Percentiles rank a stretch among this genome's conserved stretches.
Conservation (phyloP, 345 rosid species). For the Euphorbia pulcherrima region DNA sequence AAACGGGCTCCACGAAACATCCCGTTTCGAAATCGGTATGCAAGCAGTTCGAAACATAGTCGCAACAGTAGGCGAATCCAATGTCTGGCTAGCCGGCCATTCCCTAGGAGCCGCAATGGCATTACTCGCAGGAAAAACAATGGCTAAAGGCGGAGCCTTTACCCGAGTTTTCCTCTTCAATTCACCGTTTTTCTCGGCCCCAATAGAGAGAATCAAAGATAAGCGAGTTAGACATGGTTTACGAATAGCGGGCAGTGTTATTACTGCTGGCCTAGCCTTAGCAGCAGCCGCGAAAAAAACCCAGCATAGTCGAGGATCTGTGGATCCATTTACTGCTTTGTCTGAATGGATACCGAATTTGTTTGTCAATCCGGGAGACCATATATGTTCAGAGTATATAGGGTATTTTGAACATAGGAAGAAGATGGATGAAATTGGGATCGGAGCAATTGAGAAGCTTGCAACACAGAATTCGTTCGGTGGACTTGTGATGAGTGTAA, state of each 20-base stretch:
- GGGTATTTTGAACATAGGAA: slow-evolving; percentile 87
- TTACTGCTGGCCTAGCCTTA: slow-evolving; percentile 79
- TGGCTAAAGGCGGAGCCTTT: slow-evolving; percentile 54
- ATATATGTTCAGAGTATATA: slow-evolving; percentile 68
- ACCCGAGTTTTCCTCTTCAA: slow-evolving; percentile 71
- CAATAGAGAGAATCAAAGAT: slow-evolving; percentile 63
- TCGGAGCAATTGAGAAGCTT: slow-evolving; percentile 57
- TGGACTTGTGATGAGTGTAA: slow-evolving; percentile 51
- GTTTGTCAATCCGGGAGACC: slow-evolving; percentile 60
- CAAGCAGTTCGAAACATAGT: slow-evolving; percentile 69
- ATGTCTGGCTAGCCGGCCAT: slow-evolving; percentile 90
- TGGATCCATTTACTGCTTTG: slow-evolving; percentile 47
- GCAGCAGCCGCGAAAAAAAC: slow-evolving; percentile 47
- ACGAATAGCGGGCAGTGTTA: slow-evolving; percentile 61
- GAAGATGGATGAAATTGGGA: slow-evolving; percentile 81
- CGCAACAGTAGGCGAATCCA: slow-evolving; percentile 55
- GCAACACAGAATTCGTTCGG: slow-evolving; percentile 71
- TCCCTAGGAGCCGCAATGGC: slow-evolving; percentile 89
- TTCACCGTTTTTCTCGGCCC: slow-evolving; percentile 76
- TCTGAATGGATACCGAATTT: slow-evolving; percentile 64
- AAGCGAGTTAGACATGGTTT: slow-evolving; percentile 60
- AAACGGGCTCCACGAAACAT: slow-evolving; percentile 62
- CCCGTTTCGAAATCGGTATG: slow-evolving; percentile 72
- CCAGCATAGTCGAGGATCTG: slow-evolving; percentile 28
- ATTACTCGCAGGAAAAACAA: slow-evolving; percentile 66